phyloP scores from a whole-genome alignment of 1,284 basidiomycete species.

The Ceratobasidium sp. region DNA sequence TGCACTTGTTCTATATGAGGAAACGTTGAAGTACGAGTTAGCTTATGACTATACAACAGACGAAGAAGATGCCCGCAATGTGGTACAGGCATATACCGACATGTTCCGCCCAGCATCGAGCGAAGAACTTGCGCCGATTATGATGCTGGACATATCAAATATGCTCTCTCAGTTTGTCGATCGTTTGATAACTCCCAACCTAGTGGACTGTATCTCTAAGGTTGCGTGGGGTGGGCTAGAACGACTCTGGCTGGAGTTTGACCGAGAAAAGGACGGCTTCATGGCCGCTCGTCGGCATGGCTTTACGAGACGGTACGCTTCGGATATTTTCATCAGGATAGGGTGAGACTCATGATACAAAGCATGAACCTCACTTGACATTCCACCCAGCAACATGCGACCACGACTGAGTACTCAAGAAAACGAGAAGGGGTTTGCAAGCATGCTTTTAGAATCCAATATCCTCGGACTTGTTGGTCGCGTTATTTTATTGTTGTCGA shows the following conservation, averaged over 20 bases:
- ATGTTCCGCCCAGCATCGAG: not conserved
- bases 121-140: not conserved
- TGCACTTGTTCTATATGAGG: not conserved
- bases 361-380: not conserved
- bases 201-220: not conserved
- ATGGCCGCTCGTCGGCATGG: conserved; percentile 1
- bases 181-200: not conserved
- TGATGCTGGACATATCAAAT: not conserved
- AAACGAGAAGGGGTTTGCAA: not conserved
- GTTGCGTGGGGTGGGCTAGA: conserved; percentile 1
- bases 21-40: not conserved
- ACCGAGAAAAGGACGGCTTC: conserved; percentile 3
- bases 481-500: conserved; percentile 14
- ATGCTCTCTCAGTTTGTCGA: conserved; percentile 1
- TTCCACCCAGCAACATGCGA: not conserved
- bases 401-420: not conserved
- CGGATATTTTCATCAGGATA: not conserved
- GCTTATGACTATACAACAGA: not conserved
- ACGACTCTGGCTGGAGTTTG: conserved; percentile 11
- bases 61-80: not conserved
- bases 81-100: conserved; percentile 6
- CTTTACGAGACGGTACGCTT: conserved; percentile 1
- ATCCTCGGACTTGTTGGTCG: conserved; percentile 24
- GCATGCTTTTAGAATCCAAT: conserved; percentile 3
- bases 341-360: not conserved